Base-by-base conservation (phyloP, 2,329 filamentous ascomycete genomes). In the Botrytis fabae region DNA sequence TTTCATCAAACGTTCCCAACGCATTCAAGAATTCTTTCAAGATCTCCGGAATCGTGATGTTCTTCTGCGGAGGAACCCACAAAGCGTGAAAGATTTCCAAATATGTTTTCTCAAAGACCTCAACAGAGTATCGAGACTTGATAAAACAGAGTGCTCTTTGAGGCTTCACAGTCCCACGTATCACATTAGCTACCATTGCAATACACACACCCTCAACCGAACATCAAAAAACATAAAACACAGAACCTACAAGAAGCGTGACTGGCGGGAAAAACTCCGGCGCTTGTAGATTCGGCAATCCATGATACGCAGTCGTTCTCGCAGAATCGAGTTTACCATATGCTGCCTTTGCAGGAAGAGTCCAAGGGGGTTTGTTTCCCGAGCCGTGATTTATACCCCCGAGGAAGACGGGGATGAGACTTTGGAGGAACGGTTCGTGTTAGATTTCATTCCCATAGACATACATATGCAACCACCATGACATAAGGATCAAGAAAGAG, bases 341-440 rank as follows among this genome's bases (percentile, higher is more conserved):
- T 1, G 79, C 81, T 35, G 87, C 90, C 83, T 95, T 95, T 61
- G 88, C 89, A 2, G 90, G 88, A 44, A 93, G 84, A 0, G 85
- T 85, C 91, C 92, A 94, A 1, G 93, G 93, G 0, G 93, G 92
- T 76, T 89, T 89, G 81, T 96, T 95, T 68, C 91, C 91, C 89
- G 76, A 42, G 35, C 68, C 66, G 28, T 69, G 51, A 38, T 90
- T 92, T 79, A 93, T 88, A 63, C 86, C 91, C 40, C 89, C 90
- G 22, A 95, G 85, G 79, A 95, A 91, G 69, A 94, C 85, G 22
- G 93, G 93, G 75, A 92, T 86, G 77, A 92, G 88, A 69, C 91
- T 93, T 38, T 57, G 0, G 32, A 22, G 35, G 16, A 28, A 20
- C 32, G 28, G 9, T 69, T 69, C 62, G 40, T 18, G 46, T 73